Base-by-base conservation (phyloP, 768 basidiomycete genomes). In the Boletus reticulatus region DNA sequence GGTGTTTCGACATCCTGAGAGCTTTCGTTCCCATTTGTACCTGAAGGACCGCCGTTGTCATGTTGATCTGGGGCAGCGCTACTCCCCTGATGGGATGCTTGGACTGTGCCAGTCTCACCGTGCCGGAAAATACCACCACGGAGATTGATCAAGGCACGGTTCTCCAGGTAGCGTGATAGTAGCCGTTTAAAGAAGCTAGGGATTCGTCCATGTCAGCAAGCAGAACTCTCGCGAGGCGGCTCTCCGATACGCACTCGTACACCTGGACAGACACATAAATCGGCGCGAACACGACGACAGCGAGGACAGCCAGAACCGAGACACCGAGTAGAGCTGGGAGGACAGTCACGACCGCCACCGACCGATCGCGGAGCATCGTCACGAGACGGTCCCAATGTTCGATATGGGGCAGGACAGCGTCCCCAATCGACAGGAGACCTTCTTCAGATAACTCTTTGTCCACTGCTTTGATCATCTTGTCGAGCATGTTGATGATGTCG, bases 321-420 rank as follows among this genome's bases (percentile, higher is more conserved):
- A 68, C 54, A 7, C 66, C 66, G 6, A 68, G 43, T 6, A 61
- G 4, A 6, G 43, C 53, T 16, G 65, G 60, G 22, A 67, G 44
- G 39, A 57, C n/a, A 3, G 49, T 52, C 12, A 62, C 24, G 4
- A 19, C 52, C 1, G 17, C 38, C 13, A 63, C 50, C 5, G 48
- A 4, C 41, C 41, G 41, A 16, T 56, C 29, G n/a, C 56, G 52
- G 19, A 63, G 13, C 8, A 58, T 2, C 13, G 34, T 24, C 14
- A 36, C 12, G n/a, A 65, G 58, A 6, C 65, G 55, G 24, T 61
- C 12, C 65, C 65, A 66, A 17, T 66, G 65, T 20, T 38, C 27
- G 20, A 66, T 55, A 19, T 59, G 60, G 9, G 65, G 65, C 6
- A 67, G 38, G 3, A 59, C 57, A 1, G 47, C 11, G 29, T 67